phyloP scores from a whole-genome alignment of 805 yeast genomes.

The Candida lessepsii region DNA sequence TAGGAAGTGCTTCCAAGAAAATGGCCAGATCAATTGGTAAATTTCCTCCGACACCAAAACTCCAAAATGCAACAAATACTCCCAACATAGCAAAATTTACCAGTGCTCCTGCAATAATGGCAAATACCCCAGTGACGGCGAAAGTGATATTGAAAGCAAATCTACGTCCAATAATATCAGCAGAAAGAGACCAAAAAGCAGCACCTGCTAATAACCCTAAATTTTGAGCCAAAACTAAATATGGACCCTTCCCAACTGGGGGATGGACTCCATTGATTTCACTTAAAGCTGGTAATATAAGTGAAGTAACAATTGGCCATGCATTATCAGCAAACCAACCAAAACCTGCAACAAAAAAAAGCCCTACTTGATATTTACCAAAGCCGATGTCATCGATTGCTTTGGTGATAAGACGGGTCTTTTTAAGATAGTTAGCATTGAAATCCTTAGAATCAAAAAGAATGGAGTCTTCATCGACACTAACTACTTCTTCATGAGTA shows the following conservation, averaged over 20 bases:
- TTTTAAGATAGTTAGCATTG: constrained; percentile 20
- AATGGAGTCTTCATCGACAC: constrained; percentile 32
- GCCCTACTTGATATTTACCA: constrained; percentile 47
- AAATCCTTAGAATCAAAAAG: constrained; percentile 9
- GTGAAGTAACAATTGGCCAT: constrained; percentile 38
- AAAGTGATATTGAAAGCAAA: constrained; percentile 32
- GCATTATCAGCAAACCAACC: constrained; percentile 53
- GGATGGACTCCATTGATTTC: constrained; percentile 38
- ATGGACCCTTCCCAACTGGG: constrained; percentile 33
- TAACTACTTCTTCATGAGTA: background rate
- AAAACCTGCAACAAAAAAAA: constrained; percentile 56
- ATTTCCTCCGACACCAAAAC: constrained; percentile 34
- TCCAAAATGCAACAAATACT: constrained; percentile 25
- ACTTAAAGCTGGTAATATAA: constrained; percentile 28
- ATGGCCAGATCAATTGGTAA: constrained; percentile 32
- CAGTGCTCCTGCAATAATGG: constrained; percentile 28
- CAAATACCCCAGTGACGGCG: constrained; percentile 26
- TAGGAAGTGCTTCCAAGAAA: constrained; percentile 29
- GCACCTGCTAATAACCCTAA: constrained; percentile 35
- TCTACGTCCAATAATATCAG: constrained; percentile 31
- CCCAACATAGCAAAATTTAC: constrained; percentile 30
- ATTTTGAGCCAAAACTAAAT: constrained; percentile 44
- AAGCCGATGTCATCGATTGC: constrained; percentile 39
- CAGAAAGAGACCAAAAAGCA: constrained; percentile 28
- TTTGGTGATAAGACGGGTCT: constrained; percentile 21